phyloP scores from a whole-genome alignment of 139 green algal genomes.

The Limnomonas spitsbergensis region DNA sequence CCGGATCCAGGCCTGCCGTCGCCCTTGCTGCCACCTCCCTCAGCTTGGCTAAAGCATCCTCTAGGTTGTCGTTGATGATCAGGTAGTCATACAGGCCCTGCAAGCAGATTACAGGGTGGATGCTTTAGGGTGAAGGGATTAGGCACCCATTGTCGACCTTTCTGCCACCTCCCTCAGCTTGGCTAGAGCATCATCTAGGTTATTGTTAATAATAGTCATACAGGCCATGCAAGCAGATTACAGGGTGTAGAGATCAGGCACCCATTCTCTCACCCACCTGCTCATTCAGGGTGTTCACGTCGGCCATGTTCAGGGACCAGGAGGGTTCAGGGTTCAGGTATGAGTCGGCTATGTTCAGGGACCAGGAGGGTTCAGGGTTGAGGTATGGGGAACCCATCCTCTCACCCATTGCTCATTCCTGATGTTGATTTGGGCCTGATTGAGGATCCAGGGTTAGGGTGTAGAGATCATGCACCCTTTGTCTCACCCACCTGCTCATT shows the following conservation, averaged over 20 bases:
- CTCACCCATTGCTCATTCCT: too few relatives aligned
- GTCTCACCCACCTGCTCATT: slow-evolving; percentile 18
- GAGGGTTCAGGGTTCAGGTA: too few relatives aligned
- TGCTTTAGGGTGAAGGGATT: neutral
- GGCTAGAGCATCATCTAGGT: slow-evolving; percentile 54
- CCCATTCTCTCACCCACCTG: too few relatives aligned
- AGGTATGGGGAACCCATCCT: too few relatives aligned
- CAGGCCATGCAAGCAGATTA: slow-evolving; percentile 52
- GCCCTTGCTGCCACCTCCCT: slow-evolving; percentile 30
- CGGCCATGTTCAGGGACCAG: neutral
- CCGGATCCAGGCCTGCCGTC: slow-evolving; percentile 31
- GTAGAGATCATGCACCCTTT: too few relatives aligned
- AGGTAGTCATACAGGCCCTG: slow-evolving; percentile 76
- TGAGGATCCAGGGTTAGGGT: too few relatives aligned
- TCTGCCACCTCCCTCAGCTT: slow-evolving; percentile 40
- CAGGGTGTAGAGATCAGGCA: too few relatives aligned
- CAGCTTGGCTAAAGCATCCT: slow-evolving; percentile 46
- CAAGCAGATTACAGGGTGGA: too few relatives aligned
- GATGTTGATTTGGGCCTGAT: too few relatives aligned
- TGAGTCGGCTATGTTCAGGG: too few relatives aligned
- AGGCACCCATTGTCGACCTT: neutral
- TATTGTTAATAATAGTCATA: slow-evolving; percentile 84
- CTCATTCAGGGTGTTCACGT: neutral
- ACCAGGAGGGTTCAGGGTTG: too few relatives aligned
- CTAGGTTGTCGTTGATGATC: slow-evolving; percentile 76